These are phyloP conservation scores for Sordariomycetes sp. DNA, from an alignment of 2,329 filamentous ascomycete species.

Conservation along the genomic window DNA sequence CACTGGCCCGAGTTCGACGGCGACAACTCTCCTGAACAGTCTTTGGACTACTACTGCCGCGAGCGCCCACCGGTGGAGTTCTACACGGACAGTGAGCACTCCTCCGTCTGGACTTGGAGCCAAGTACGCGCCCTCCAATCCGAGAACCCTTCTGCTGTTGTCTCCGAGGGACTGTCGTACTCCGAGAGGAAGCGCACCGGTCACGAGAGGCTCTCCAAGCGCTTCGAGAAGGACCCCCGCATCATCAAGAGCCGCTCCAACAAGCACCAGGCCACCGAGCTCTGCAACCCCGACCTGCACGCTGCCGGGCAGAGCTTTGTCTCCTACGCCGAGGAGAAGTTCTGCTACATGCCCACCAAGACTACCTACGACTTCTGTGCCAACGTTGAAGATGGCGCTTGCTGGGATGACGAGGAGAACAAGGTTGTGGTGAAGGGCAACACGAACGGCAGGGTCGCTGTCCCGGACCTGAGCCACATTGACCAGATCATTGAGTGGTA, in stretches of 20 bases:
- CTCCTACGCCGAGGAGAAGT: neutral
- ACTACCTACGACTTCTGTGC: neutral
- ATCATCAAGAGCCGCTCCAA: neutral
- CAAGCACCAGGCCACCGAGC: neutral
- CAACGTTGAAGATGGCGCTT: constrained; percentile 8
- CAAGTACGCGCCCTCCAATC: neutral
- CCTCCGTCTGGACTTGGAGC: neutral
- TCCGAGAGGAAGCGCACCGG: neutral
- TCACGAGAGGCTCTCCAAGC: neutral
- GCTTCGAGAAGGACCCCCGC: neutral
- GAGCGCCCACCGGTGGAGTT: neutral
- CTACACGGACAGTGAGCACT: neutral
- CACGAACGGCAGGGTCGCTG: neutral
- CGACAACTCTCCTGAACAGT: neutral
- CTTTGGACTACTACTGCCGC: neutral
- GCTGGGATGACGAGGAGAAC: constrained; percentile 1
- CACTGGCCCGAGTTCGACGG: neutral
- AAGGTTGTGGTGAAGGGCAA: neutral
- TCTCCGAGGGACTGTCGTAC: too few species aligned
- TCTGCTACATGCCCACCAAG: neutral
- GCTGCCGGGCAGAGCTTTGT: neutral
- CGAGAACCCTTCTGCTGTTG: neutral
- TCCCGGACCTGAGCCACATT: neutral
- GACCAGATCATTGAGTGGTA: neutral
- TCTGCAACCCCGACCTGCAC: neutral